Evolutionary conservation across 176 grass and related monocot species (phyloP).

Genomic region (Elymus sibiricus): DNA sequence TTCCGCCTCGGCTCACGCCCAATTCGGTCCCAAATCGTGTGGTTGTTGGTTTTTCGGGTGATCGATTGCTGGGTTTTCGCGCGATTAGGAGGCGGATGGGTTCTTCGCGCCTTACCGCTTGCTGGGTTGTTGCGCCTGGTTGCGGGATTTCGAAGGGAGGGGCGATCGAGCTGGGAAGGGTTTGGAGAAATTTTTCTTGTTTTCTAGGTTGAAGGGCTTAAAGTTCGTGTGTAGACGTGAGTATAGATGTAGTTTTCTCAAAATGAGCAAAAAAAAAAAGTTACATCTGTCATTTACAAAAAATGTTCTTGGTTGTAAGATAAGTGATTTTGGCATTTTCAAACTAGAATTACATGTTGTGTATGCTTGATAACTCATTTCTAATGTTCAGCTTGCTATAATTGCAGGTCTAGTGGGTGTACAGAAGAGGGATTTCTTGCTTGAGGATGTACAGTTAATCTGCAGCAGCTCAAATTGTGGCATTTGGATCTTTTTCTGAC

Average conservation of each 20-base stretch:
- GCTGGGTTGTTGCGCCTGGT: neutral
- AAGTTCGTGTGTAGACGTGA: neutral
- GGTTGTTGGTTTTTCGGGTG: neutral
- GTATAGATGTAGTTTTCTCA: neutral
- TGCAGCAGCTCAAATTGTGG: constrained; percentile 10
- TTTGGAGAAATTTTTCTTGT: neutral
- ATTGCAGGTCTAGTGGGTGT: constrained; percentile 10
- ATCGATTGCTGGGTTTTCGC: neutral
- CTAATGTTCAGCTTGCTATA: neutral
- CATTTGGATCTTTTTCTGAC: neutral
- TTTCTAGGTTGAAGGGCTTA: neutral
- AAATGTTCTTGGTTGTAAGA: neutral
- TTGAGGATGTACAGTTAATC: constrained; percentile 13
- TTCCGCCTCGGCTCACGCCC: neutral
- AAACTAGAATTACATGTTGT: neutral
- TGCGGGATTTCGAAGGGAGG: neutral
- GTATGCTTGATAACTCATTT: neutral
- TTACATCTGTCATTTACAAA: neutral
- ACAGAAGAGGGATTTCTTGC: constrained; percentile 17
- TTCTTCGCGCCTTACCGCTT: neutral
- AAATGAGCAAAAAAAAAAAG: neutral
- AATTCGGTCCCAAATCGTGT: constrained; percentile 6
- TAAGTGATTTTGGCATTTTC: neutral
- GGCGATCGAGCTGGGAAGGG: constrained; percentile 8
- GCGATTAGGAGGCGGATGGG: neutral